Evolutionary conservation across 306 rosid genomes (phyloP).

Genomic region (Castanopsis chinensis): DNA sequence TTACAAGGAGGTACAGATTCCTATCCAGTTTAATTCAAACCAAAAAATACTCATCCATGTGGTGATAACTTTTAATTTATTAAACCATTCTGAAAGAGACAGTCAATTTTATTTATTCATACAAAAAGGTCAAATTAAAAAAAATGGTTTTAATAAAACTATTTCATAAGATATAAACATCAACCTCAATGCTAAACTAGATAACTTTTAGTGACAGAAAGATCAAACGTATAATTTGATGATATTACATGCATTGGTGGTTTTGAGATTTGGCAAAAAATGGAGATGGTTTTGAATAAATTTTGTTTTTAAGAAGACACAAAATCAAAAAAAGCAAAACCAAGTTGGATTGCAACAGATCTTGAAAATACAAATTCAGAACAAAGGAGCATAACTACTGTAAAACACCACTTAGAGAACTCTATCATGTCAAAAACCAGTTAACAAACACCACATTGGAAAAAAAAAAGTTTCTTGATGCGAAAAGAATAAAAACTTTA

Average conservation of each 20-base stretch:
- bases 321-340: neutral
- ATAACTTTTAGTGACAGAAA: too few relatives aligned
- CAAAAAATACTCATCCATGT: neutral
- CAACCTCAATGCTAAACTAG: neutral
- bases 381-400: neutral
- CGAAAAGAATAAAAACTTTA: neutral
- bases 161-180: neutral
- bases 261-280: neutral
- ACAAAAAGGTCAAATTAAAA: neutral
- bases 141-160: neutral
- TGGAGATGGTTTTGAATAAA: neutral
- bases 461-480: neutral
- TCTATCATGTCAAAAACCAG: neutral
- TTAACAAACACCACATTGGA: neutral
- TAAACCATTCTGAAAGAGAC: neutral
- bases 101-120: neutral
- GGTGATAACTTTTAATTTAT: neutral
- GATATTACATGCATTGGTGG: too few relatives aligned
- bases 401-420: neutral
- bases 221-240: too few relatives aligned
- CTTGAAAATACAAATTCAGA: neutral
- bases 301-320: neutral
- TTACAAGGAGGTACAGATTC: neutral
- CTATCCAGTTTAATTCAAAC: neutral
- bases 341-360: neutral